These are phyloP conservation scores for Musa beccarii DNA, from an alignment of 176 grass and related monocot genomes.

Conservation along the genomic window DNA sequence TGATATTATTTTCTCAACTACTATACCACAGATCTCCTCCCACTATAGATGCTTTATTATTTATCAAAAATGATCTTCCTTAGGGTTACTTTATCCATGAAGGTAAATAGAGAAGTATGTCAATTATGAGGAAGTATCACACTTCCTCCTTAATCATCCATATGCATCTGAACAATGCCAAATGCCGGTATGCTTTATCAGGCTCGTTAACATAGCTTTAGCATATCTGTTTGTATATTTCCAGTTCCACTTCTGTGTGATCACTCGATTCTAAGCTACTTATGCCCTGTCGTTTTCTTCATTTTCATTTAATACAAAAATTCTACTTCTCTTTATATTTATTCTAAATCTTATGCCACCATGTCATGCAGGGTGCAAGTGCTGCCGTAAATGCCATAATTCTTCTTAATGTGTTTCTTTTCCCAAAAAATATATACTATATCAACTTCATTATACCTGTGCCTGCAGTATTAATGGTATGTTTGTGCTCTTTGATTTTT, in stretches of 20 bases:
- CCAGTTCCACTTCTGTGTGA: neutral
- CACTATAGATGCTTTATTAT: too few species aligned
- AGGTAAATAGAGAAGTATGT: neutral
- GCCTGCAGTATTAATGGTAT: constrained; percentile 68
- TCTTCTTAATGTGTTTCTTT: constrained; percentile 74
- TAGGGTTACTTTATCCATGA: neutral
- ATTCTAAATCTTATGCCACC: constrained; percentile 18
- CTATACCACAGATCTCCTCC: too few species aligned
- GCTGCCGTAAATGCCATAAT: constrained; percentile 79
- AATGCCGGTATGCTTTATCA: neutral
- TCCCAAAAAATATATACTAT: constrained; percentile 63
- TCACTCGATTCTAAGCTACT: too few species aligned
- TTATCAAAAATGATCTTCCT: neutral
- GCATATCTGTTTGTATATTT: neutral
- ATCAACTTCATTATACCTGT: constrained; percentile 67
- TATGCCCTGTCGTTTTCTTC: neutral
- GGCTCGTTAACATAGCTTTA: neutral
- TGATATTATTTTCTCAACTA: too few species aligned
- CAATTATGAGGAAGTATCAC: neutral
- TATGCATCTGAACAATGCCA: neutral
- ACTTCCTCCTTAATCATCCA: neutral
- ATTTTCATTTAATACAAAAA: neutral
- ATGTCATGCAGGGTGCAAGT: constrained; percentile 76
- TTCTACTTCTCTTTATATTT: neutral
- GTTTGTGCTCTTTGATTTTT: constrained; percentile 14